Evolutionary conservation across 139 green algal species (phyloP).

Genomic region (Volvox reticuliferus): DNA sequence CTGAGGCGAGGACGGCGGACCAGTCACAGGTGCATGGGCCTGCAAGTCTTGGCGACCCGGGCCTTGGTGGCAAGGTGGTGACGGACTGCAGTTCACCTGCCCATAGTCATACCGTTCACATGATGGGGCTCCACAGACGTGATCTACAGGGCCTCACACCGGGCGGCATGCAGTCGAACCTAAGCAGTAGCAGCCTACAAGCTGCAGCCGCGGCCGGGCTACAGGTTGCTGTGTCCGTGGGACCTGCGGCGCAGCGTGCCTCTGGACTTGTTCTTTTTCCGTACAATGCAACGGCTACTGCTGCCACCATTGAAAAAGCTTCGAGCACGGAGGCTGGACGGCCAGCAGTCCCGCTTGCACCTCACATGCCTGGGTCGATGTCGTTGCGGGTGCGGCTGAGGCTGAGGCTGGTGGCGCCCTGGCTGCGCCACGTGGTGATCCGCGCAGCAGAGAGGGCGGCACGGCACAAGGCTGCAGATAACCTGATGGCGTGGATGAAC

Average conservation of each 20-base stretch:
- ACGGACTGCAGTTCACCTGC: too few relatives aligned
- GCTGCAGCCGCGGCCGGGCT: background rate
- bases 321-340: background rate
- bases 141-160: too few relatives aligned
- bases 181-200: background rate
- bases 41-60: too few relatives aligned
- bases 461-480: conserved; percentile 33
- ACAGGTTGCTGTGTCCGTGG: background rate
- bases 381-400: conserved; percentile 27
- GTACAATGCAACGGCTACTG: background rate
- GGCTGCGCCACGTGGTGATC: conserved; percentile 29
- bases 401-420: conserved; percentile 29
- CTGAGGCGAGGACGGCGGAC: too few relatives aligned
- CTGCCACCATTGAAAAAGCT: background rate
- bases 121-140: too few relatives aligned
- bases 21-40: too few relatives aligned
- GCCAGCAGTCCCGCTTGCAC: background rate
- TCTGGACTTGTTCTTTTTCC: background rate
- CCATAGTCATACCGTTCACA: too few relatives aligned
- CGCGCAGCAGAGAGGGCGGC: conserved; percentile 17
- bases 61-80: too few relatives aligned
- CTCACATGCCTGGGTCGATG: background rate
- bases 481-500: conserved; percentile 27
- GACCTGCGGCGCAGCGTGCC: background rate
- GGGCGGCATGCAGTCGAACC: background rate